Base-by-base conservation (phyloP, 2,329 filamentous ascomycete genomes). In the Uncinocarpus reesii region DNA sequence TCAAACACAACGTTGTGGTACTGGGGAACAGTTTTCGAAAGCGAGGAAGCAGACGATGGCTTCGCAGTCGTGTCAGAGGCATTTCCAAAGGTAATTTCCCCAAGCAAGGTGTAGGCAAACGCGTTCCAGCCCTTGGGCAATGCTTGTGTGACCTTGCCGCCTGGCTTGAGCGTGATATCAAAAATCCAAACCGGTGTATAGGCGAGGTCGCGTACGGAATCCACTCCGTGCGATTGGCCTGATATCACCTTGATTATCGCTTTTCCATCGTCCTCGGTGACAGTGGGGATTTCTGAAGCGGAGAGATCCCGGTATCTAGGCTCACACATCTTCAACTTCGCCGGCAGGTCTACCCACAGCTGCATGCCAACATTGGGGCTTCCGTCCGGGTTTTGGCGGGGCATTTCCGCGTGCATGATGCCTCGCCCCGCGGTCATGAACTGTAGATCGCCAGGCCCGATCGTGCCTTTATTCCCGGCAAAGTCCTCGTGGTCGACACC, bases 171-270 rank as follows among this genome's bases (percentile, higher is more conserved):
- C 16, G 78, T 80, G 44, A 95, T 72, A 63, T 96, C 90, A 37
- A 96, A 74, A 53, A 95, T 75, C 90, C 90, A 96, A n/a, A 96
- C 88, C 0, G 92, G 92, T 1, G 90, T 96, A 67, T 96, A 95
- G 11, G 90, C 89, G 37, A 96, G 73, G 61, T 96, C 89, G 62
- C 90, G 81, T 46, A 95, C 78, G 11, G 82, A 87, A 62, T 95
- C 89, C 45, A 92, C 78, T 37, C 86, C 89, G 59, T 88, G 83
- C 47, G 80, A 83, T 62, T 84, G 80, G 16, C 90, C 92, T 0
- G 83, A 89, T 57, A 96, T 96, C 56, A 96, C 84, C 69, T 95
- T 95, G 56, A 96, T 75, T 34, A 73, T 74, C 15, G 94, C 87
- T 53, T 78, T 82, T 47, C 78, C 84, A 36, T 80, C 79, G 57